A percentile compares a stretch with the other conserved stretches of the same genome.
Conservation (phyloP, 805 yeast species). For the Priceomyces medius region DNA sequence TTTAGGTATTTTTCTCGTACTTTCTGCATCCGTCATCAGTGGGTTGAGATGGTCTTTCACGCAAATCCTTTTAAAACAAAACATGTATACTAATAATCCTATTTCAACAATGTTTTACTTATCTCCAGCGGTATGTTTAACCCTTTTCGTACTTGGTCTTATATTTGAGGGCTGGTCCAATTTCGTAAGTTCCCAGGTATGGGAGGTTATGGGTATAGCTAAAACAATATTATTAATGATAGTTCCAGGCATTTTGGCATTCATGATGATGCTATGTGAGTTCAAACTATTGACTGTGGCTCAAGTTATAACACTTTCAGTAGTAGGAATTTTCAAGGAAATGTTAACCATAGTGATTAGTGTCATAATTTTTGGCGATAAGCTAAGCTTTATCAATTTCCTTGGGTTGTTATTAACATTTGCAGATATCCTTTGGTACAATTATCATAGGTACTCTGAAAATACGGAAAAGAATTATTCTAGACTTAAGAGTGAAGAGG, state of each 20-base stretch:
- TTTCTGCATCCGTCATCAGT: conserved; percentile 75
- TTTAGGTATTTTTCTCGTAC: conserved; percentile 71
- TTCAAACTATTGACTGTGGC: conserved; percentile 79
- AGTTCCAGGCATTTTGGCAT: conserved; percentile 85
- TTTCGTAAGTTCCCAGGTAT: conserved; percentile 55
- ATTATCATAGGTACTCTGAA: conserved; percentile 53
- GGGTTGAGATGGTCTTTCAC: conserved; percentile 96
- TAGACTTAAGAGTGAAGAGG: neutral
- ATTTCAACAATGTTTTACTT: conserved; percentile 79
- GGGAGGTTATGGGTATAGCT: conserved; percentile 60
- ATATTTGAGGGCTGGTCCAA: conserved; percentile 64
- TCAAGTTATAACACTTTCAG: conserved; percentile 78
- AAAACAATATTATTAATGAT: conserved; percentile 58
- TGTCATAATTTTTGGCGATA: conserved; percentile 69
- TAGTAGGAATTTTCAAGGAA: conserved; percentile 94
- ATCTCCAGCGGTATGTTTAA: conserved; percentile 77
- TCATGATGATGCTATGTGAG: conserved; percentile 86
- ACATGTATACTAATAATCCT: conserved; percentile 66
- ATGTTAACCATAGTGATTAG: conserved; percentile 77
- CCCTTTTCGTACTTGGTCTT: conserved; percentile 61
- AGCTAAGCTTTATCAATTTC: conserved; percentile 61
- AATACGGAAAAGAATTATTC: conserved; percentile 5
- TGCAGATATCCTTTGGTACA: conserved; percentile 80
- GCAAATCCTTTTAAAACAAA: conserved; percentile 69
- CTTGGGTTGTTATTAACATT: conserved; percentile 76